Evolutionary conservation across 352 stramenopile genomes (phyloP), one percentile per base, ranked within the genome.

Genomic region (Pythium scleroteichum): DNA sequence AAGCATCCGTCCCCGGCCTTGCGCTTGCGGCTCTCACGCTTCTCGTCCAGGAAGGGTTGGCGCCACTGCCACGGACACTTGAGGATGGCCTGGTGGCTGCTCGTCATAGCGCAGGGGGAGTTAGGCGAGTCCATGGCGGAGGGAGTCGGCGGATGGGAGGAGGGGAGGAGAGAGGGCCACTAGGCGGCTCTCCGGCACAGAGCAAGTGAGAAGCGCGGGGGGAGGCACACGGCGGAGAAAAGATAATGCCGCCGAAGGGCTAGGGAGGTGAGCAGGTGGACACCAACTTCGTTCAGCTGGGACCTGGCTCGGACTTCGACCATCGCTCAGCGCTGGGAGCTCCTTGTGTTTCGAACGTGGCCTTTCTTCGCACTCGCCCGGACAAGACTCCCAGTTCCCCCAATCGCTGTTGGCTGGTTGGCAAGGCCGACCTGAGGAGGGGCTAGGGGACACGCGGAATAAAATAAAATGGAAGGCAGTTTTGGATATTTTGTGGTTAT

Each of bases 1-100:
- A 91, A 90, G 65, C 79, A 85, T 50, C 81, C 83, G 63, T 94
- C 85, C 53, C 82, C 85, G 13, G 85, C 78, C 65, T 92, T 90
- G 68, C 85, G 85, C 72, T 94, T 94, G 66, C 84, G 81, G 64
- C 77, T 90, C 48, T 85, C 83, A 51, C 71, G 85, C 60, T 88
- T 88, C 59, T 91, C 85, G 52, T 92, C 85, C 50, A 94, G 67
- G 66, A 94, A 94, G 13, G 85, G 82, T 62, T 90, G 75, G 27
- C 85, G 85, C 85, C 85, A 94, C 55, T 94, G 85, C 85, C 85
- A 94, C 23, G 85, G 85, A 46, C 85, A 94, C 70, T 94, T 94
- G 76, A 94, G 87, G 66, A 94, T 92, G 41, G 85, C 81, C 63
- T 91, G 79, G 72, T 93, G 83, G 49, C 68, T 86, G 38, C 69